phyloP scores from a whole-genome alignment of 495 filamentous ascomycete species.

The Entonaema liquescens region DNA sequence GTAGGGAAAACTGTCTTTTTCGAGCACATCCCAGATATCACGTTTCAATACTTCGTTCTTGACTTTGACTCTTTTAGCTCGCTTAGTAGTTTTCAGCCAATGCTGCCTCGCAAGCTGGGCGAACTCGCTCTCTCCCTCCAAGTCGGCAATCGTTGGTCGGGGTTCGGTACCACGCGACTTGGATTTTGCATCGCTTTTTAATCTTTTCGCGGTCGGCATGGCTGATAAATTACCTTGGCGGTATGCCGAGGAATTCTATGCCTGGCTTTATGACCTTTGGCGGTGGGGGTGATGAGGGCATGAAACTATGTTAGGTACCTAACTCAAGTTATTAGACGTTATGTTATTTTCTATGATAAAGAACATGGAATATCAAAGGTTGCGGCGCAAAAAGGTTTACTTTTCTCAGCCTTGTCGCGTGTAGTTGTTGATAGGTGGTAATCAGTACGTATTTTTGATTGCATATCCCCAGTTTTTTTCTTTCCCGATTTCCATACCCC shows the following conservation, averaged over 20 bases:
- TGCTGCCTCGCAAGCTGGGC: constrained; percentile 81
- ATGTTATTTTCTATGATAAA: neutral
- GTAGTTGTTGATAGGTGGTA: constrained; percentile 16
- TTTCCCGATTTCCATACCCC: constrained; percentile 2
- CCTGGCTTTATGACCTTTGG: constrained; percentile 20
- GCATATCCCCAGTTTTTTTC: neutral
- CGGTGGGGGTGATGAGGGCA: constrained; percentile 5
- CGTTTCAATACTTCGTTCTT: constrained; percentile 86
- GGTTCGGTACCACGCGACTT: constrained; percentile 47
- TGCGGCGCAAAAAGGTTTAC: constrained; percentile 29
- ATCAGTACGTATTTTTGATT: neutral
- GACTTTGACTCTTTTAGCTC: constrained; percentile 68
- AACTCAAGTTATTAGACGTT: neutral
- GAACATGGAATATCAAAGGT: constrained; percentile 2
- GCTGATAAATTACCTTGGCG: constrained; percentile 26
- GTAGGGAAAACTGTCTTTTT: constrained; percentile 79
- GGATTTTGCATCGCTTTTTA: constrained; percentile 54
- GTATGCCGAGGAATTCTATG: constrained; percentile 21
- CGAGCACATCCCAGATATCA: constrained; percentile 90
- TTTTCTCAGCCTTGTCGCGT: constrained; percentile 44
- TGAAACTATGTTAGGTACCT: too few relatives aligned
- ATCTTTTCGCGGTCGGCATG: constrained; percentile 61
- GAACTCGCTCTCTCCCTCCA: constrained; percentile 83
- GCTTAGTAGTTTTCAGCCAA: constrained; percentile 77
- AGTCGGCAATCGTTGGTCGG: constrained; percentile 53